Evolutionary conservation across 768 basidiomycete species (phyloP).

Genomic region (Mycena galericulata): DNA sequence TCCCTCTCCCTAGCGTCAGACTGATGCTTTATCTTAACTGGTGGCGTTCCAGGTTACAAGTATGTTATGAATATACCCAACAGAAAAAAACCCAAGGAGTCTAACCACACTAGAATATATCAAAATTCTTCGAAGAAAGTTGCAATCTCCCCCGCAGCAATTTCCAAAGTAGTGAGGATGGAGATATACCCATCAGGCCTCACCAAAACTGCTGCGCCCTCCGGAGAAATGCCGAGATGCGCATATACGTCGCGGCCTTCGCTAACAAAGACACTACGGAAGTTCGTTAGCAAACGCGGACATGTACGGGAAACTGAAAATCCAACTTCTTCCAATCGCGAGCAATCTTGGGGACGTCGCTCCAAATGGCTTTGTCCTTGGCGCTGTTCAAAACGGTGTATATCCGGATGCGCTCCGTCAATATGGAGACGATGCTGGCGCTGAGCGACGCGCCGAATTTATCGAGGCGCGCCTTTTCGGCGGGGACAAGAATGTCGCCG

Average conservation of each 20-base stretch:
- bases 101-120: neutral
- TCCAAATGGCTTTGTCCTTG: slow-evolving; percentile 5
- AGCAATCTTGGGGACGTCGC: neutral
- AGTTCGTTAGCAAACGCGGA: neutral
- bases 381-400: slow-evolving; percentile 1
- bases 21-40: no score
- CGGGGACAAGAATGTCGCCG: slow-evolving; percentile 20
- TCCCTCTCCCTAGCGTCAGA: no score
- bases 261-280: neutral
- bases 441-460: neutral
- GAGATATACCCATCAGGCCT: neutral
- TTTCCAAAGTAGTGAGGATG: neutral
- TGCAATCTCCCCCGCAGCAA: neutral
- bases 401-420: neutral
- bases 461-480: neutral
- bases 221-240: neutral
- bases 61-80: no score
- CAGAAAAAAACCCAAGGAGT: no score
- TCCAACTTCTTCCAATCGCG: neutral
- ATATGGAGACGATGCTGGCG: neutral
- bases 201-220: neutral
- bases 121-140: neutral
- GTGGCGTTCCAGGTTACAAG: no score
- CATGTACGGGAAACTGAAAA: neutral
- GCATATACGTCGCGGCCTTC: neutral